These are phyloP conservation scores for Penicillium egyptiacum DNA, from an alignment of 495 filamentous ascomycete species.

Conservation along the genomic window DNA sequence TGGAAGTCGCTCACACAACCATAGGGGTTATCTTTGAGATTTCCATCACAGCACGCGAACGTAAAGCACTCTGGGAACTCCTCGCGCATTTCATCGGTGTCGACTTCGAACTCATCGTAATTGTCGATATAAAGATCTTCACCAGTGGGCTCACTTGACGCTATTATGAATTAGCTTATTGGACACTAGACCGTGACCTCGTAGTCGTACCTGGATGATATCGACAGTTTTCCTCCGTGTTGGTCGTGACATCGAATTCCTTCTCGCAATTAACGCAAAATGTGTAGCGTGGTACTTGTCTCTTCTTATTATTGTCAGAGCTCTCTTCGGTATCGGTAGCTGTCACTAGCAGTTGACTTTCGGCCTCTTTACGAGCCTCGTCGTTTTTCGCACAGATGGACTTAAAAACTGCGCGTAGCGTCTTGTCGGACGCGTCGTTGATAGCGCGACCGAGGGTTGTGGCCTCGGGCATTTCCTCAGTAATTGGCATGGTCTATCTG, in stretches of 20 bases:
- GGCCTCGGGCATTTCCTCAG: not conserved
- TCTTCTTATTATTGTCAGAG: not conserved
- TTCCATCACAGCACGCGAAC: not conserved
- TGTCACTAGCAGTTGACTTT: not conserved
- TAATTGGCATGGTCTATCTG: not conserved
- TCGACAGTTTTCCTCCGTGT: not conserved
- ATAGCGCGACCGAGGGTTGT: not conserved
- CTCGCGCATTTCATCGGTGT: not conserved
- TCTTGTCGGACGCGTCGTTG: not conserved
- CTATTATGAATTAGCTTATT: not conserved
- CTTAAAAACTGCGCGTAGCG: not conserved
- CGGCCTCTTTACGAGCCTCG: conserved; percentile 1
- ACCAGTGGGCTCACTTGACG: not conserved
- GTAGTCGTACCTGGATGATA: not conserved
- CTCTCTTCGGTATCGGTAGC: not conserved
- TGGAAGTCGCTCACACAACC: conserved; percentile 1
- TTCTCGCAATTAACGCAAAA: not conserved
- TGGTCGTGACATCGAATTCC: conserved; percentile 4
- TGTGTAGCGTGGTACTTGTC: not conserved
- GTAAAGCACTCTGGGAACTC: conserved; percentile 1
- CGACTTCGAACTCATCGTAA: not conserved
- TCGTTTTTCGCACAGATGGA: conserved; percentile 4
- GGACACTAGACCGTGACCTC: not conserved
- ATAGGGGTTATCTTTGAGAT: not conserved
- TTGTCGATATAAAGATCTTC: not conserved